A percentile compares a stretch with the other conserved stretches of the same genome.
Conservation (phyloP, 2,329 filamentous ascomycete genomes). For the Zopfia rhizophila region DNA sequence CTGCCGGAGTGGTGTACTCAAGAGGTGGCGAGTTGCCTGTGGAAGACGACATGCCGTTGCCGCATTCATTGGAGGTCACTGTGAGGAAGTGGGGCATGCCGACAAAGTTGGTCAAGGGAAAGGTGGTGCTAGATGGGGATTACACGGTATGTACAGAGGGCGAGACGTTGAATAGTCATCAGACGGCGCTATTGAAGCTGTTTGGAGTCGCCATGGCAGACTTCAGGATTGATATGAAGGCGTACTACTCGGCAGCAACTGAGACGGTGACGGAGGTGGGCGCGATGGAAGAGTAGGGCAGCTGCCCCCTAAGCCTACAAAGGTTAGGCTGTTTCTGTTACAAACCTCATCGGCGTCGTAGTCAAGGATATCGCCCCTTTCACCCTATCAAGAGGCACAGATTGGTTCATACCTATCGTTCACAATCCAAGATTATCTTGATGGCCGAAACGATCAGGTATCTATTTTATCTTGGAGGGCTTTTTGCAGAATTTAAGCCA, state of each 20-base stretch:
- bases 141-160: conserved; percentile 88
- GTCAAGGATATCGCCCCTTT: conserved; percentile 69
- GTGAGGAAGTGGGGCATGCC: conserved; percentile 90
- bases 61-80: conserved; percentile 90
- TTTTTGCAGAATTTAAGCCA: conserved; percentile 27
- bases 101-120: conserved; percentile 87
- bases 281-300: conserved; percentile 56
- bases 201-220: conserved; percentile 92
- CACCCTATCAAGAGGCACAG: conserved; percentile 61
- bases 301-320: no score
- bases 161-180: conserved; percentile 85
- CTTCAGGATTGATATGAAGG: conserved; percentile 83
- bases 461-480: conserved; percentile 37
- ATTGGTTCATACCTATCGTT: conserved; percentile 58
- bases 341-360: conserved; percentile 76
- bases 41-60: conserved; percentile 86
- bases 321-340: no score
- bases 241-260: conserved; percentile 59
- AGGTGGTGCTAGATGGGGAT: conserved; percentile 77
- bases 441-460: conserved; percentile 24
- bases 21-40: conserved; percentile 79
- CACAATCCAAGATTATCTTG: conserved; percentile 49
- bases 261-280: conserved; percentile 63
- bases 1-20: conserved; percentile 83
- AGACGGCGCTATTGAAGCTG: conserved; percentile 92